phyloP scores from a whole-genome alignment of 306 rosid genomes.

The Dalbergia cochinchinensis region DNA sequence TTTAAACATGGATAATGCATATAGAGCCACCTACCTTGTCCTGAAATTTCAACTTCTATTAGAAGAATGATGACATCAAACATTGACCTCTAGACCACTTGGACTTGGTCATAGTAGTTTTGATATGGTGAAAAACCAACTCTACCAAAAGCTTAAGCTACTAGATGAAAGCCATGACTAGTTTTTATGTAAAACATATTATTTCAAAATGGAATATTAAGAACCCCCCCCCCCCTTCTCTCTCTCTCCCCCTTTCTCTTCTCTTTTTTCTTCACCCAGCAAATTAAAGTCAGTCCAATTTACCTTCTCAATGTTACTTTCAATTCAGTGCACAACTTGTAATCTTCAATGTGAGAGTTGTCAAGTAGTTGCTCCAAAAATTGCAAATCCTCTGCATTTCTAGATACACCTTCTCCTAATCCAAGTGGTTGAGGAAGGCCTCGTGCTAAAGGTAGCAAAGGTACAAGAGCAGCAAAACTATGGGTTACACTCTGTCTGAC shows the following conservation, averaged over 20 bases:
- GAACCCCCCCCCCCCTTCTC: not conserved
- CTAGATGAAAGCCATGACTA: not conserved
- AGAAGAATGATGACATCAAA: not conserved
- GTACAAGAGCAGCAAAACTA: conserved; percentile 99
- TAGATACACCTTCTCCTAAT: conserved; percentile 67
- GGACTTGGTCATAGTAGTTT: not conserved
- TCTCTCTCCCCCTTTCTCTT: too few species aligned
- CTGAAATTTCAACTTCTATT: not conserved
- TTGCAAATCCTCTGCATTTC: conserved; percentile 78
- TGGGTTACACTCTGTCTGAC: conserved; percentile 97
- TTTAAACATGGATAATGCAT: not conserved
- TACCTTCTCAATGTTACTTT: conserved; percentile 94
- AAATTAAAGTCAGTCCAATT: conserved; percentile 13
- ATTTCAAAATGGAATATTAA: conserved; percentile 22
- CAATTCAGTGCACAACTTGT: conserved; percentile 76
- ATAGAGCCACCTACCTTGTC: not conserved
- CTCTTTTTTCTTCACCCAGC: too few species aligned
- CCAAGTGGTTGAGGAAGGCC: conserved; percentile 94
- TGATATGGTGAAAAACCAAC: not conserved
- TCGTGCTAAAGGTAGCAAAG: conserved; percentile 95
- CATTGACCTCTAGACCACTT: not conserved
- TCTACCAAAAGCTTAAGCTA: not conserved
- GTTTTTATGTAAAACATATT: not conserved
- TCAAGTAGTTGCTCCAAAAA: conserved; percentile 98
- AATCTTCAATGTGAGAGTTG: conserved; percentile 94